These are phyloP conservation scores for Leishmania amazonensis DNA, from an alignment of 208 protist species.

Conservation along the genomic window DNA sequence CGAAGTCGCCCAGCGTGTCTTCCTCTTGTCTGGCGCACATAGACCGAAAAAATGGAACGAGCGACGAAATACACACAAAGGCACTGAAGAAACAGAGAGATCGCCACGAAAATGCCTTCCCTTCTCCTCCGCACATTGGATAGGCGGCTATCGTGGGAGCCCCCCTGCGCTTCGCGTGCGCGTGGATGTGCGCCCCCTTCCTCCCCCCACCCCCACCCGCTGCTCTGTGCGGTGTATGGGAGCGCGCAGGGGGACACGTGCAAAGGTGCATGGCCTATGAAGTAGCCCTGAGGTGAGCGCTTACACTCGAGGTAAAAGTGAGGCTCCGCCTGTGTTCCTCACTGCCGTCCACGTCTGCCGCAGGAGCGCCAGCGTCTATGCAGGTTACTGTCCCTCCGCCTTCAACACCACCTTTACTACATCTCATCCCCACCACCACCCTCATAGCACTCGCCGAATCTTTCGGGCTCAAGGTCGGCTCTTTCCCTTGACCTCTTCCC, in stretches of 20 bases:
- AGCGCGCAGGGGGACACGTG: neutral
- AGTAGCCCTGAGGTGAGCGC: neutral
- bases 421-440: neutral
- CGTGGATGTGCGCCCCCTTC: neutral
- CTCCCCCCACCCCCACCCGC: neutral
- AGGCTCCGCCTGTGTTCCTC: neutral
- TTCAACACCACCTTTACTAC: neutral
- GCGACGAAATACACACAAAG: neutral
- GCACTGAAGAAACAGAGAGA: neutral
- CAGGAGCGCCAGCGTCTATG: neutral
- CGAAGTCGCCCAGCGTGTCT: neutral
- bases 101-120: neutral
- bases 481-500: neutral
- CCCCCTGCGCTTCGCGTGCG: neutral
- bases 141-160: neutral
- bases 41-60: neutral
- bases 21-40: neutral
- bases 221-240: neutral
- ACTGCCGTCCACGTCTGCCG: neutral
- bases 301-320: neutral
- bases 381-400: constrained; percentile 5
- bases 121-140: neutral
- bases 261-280: neutral
- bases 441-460: neutral
- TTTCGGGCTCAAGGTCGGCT: neutral